These are phyloP conservation scores for Ambrosiella beaveri DNA, from an alignment of 2,329 filamentous ascomycete species.

Conservation along the genomic window DNA sequence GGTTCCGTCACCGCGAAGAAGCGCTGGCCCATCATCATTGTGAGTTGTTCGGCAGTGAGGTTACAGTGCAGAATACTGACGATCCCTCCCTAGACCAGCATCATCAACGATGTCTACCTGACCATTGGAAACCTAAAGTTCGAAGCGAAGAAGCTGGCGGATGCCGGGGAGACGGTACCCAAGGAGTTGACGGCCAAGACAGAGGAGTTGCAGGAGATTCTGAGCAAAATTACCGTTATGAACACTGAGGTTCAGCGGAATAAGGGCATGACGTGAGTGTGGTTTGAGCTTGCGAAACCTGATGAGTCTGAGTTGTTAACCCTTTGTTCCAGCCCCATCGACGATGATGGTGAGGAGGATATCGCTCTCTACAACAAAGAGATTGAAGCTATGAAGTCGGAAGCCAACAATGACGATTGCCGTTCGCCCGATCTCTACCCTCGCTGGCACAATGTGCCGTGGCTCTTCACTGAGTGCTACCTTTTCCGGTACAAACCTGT, in stretches of 20 bases:
- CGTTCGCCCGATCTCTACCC: constrained; percentile 26
- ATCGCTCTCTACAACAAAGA: constrained; percentile 74
- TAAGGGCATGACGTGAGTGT: constrained; percentile 51
- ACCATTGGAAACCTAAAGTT: constrained; percentile 43
- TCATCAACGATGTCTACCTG: constrained; percentile 87
- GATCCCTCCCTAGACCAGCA: constrained; percentile 48
- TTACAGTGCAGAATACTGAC: background rate
- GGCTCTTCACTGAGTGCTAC: constrained; percentile 91
- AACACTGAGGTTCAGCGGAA: constrained; percentile 96
- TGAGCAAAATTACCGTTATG: constrained; percentile 74
- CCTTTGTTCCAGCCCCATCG: constrained; percentile 39
- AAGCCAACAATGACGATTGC: constrained; percentile 10
- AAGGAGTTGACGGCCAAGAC: constrained; percentile 2
- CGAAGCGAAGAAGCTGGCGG: constrained; percentile 34
- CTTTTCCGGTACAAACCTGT: constrained; percentile 50
- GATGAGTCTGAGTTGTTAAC: background rate
- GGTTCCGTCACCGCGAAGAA: constrained; percentile 69
- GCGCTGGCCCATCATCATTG: constrained; percentile 86
- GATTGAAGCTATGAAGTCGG: constrained; percentile 46
- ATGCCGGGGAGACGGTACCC: background rate
- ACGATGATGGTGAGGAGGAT: constrained; percentile 61
- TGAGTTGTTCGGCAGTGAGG: constrained; percentile 25
- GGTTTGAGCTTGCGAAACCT: constrained; percentile 1
- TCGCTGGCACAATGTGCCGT: constrained; percentile 69
- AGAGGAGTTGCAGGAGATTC: constrained; percentile 25